Evolutionary conservation across 2,329 filamentous ascomycete species (phyloP).

Genomic region (Penicillium thymicola): DNA sequence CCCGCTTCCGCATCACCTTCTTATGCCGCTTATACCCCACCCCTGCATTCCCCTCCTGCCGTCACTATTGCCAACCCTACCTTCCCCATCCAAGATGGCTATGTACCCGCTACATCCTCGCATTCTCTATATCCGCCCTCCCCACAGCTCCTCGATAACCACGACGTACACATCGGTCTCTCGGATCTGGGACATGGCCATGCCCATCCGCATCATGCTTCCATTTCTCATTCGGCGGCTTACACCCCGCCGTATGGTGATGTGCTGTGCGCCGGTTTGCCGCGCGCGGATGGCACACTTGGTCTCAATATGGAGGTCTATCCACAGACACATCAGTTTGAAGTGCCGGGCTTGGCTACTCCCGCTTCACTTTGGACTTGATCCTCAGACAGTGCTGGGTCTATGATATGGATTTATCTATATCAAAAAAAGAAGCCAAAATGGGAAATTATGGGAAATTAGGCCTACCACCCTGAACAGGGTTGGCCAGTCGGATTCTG

Average conservation of each 20-base stretch:
- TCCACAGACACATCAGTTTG: slow-evolving; percentile 32
- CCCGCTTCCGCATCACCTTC: slow-evolving; percentile 38
- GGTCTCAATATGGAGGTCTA: slow-evolving; percentile 33
- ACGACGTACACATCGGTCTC: slow-evolving; percentile 29
- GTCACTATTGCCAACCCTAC: slow-evolving; percentile 38
- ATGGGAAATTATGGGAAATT: neutral
- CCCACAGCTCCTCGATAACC: slow-evolving; percentile 35
- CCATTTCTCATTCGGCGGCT: slow-evolving; percentile 34
- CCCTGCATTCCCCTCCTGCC: slow-evolving; percentile 40
- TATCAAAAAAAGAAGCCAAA: neutral
- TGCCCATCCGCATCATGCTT: slow-evolving; percentile 16
- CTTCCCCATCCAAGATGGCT: slow-evolving; percentile 34
- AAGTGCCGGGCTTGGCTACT: slow-evolving; percentile 33
- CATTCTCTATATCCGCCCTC: slow-evolving; percentile 37
- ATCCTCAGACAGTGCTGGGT: neutral
- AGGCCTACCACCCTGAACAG: neutral
- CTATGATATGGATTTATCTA: neutral
- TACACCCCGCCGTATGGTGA: slow-evolving; percentile 40
- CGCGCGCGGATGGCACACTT: slow-evolving; percentile 27
- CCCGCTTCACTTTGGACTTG: slow-evolving; percentile 40
- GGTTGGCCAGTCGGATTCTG: neutral
- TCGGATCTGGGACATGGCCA: slow-evolving; percentile 28
- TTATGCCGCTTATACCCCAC: slow-evolving; percentile 41
- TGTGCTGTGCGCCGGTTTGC: slow-evolving; percentile 28
- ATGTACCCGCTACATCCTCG: slow-evolving; percentile 34